These are phyloP conservation scores for Hypoxylon sp. DNA, from an alignment of 2,329 filamentous ascomycete species.

Conservation along the genomic window DNA sequence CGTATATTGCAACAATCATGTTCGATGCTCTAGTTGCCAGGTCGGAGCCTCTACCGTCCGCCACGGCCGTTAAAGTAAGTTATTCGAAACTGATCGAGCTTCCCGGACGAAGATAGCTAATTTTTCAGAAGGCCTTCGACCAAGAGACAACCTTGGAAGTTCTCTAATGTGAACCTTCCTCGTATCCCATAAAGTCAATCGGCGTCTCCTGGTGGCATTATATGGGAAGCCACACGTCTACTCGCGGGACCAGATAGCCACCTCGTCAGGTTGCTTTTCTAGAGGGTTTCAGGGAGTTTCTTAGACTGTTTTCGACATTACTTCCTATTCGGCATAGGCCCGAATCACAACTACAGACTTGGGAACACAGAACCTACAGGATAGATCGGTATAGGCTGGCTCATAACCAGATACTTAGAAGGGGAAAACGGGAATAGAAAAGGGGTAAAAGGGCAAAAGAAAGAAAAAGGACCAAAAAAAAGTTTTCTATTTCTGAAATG, in stretches of 20 bases:
- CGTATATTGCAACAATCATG: background rate
- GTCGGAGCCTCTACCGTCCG: background rate
- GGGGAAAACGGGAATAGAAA: background rate
- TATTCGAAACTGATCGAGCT: background rate
- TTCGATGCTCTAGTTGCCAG: background rate
- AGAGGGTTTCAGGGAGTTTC: background rate
- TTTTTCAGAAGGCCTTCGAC: background rate
- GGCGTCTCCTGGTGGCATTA: background rate
- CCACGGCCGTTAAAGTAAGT: background rate
- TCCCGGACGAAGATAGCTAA: background rate
- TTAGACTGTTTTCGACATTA: background rate
- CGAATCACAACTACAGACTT: background rate
- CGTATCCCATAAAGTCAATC: background rate
- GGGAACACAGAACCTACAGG: slow-evolving; percentile 4
- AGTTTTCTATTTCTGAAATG: background rate
- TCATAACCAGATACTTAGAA: background rate
- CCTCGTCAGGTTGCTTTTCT: background rate
- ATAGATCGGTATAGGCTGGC: slow-evolving; percentile 6
- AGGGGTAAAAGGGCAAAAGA: background rate
- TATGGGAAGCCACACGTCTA: background rate
- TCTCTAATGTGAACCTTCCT: background rate
- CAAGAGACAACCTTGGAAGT: no score
- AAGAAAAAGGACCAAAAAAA: slow-evolving; percentile 13
- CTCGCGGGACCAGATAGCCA: background rate
- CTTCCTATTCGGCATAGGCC: slow-evolving; percentile 4